Conservation (phyloP, 2,329 filamentous ascomycete genomes). For the Ophiocordyceps polyrhachis-furcata region DNA sequence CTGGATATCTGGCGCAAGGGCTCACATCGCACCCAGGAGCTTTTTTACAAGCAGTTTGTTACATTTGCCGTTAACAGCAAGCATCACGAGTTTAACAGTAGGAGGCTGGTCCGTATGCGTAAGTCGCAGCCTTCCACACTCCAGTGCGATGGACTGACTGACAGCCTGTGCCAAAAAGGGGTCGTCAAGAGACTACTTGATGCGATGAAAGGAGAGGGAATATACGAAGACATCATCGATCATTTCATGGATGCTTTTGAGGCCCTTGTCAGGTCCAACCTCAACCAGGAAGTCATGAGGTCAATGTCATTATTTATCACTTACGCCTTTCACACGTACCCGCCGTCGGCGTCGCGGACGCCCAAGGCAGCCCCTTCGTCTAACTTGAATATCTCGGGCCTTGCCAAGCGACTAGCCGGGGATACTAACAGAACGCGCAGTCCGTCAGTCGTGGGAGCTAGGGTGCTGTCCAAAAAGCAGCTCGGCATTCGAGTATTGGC, state of each 20-base stretch:
- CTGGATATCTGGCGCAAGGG: conserved; percentile 83
- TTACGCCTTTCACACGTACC: conserved; percentile 57
- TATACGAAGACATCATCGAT: conserved; percentile 52
- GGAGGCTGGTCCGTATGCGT: conserved; percentile 79
- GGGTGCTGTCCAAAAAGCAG: conserved; percentile 42
- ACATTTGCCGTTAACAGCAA: conserved; percentile 82
- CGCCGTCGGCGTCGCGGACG: conserved; percentile 29
- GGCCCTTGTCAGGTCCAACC: conserved; percentile 59
- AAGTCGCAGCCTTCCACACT: conserved; percentile 19
- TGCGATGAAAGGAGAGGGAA: conserved; percentile 68
- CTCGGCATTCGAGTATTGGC: conserved; percentile 57
- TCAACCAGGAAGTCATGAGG: conserved; percentile 69
- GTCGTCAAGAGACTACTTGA: conserved; percentile 83
- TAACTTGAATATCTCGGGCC: conserved; percentile 21
- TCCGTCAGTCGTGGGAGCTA: conserved; percentile 13
- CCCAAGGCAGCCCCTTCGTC: conserved; percentile 24
- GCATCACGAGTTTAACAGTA: conserved; percentile 79
- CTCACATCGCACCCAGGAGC: conserved; percentile 54
- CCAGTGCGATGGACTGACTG: conserved; percentile 4
- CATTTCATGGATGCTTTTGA: conserved; percentile 66
- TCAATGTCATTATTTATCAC: conserved; percentile 84
- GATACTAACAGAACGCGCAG: conserved; percentile 13
- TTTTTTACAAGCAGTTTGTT: conserved; percentile 87
- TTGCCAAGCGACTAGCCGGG: conserved; percentile 17
- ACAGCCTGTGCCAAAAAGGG: conserved; percentile 27